Conservation (phyloP, 768 basidiomycete species). For the Gelatoporia subvermispora region DNA sequence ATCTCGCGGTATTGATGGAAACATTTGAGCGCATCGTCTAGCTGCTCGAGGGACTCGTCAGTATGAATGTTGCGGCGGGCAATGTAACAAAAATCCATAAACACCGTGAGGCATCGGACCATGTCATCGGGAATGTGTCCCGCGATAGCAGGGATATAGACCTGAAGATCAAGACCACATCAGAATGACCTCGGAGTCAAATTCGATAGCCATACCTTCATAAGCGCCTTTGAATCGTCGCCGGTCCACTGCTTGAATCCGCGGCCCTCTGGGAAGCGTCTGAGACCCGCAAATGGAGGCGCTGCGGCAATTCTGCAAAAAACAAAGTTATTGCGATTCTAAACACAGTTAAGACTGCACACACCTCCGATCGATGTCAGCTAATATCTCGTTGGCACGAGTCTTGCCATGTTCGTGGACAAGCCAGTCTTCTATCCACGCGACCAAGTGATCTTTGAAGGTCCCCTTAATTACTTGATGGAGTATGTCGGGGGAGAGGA, state of each 20-base stretch:
- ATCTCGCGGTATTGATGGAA: constrained; percentile 13
- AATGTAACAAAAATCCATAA: constrained; percentile 18
- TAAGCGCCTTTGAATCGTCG: constrained; percentile 14
- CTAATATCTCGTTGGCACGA: constrained; percentile 2
- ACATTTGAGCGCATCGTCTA: constrained; percentile 9
- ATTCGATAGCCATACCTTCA: constrained; percentile 8
- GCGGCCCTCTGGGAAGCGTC: constrained; percentile 16
- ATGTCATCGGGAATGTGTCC: constrained; percentile 6
- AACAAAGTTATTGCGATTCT: no score
- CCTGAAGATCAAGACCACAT: constrained; percentile 5
- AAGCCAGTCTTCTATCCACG: constrained; percentile 17
- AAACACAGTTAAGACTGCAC: not conserved
- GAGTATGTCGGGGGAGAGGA: constrained; percentile 15
- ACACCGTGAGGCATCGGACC: constrained; percentile 5
- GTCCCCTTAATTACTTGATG: constrained; percentile 21
- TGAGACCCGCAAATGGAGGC: not conserved
- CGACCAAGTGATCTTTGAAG: constrained; percentile 21
- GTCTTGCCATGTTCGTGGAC: constrained; percentile 1
- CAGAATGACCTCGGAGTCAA: not conserved
- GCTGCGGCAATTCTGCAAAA: not conserved
- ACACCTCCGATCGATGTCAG: constrained; percentile 15
- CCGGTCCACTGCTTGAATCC: constrained; percentile 24
- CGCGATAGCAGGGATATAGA: constrained; percentile 9
- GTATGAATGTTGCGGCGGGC: constrained; percentile 5
- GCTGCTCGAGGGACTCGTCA: not conserved